Conservation (phyloP, 2,329 filamentous ascomycete genomes). For the Aureobasidium sp. region DNA sequence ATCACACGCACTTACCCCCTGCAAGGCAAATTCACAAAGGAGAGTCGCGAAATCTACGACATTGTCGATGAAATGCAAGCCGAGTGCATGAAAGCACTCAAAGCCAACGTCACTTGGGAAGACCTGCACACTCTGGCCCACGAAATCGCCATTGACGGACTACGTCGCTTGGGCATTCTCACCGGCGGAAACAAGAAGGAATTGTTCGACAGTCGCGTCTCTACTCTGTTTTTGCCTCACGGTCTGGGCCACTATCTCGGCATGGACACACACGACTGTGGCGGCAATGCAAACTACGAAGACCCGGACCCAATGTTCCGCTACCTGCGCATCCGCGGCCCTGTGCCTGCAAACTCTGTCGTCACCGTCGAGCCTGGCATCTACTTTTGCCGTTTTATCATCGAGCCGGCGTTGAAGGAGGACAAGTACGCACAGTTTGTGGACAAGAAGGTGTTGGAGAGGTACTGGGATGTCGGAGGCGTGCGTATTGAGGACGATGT, state of each 20-base stretch:
- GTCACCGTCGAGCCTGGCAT: slow-evolving; percentile 92
- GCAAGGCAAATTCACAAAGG: slow-evolving; percentile 59
- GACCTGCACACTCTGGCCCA: slow-evolving; percentile 76
- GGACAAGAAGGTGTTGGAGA: slow-evolving; percentile 56
- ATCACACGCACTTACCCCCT: slow-evolving; percentile 86
- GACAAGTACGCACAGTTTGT: slow-evolving; percentile 58
- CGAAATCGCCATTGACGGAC: slow-evolving; percentile 70
- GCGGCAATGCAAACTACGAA: slow-evolving; percentile 42
- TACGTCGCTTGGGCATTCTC: slow-evolving; percentile 69
- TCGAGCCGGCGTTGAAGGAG: slow-evolving; percentile 61
- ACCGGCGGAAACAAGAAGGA: slow-evolving; percentile 51
- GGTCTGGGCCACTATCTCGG: slow-evolving; percentile 46
- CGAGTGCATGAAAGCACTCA: slow-evolving; percentile 65
- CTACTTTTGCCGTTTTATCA: slow-evolving; percentile 68
- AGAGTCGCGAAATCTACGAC: slow-evolving; percentile 53
- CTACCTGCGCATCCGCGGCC: slow-evolving; percentile 74
- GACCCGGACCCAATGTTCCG: slow-evolving; percentile 80
- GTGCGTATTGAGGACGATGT: slow-evolving; percentile 89
- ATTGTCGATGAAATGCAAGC: slow-evolving; percentile 84
- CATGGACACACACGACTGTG: slow-evolving; percentile 47
- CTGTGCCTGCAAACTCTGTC: slow-evolving; percentile 69
- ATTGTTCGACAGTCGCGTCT: slow-evolving; percentile 39
- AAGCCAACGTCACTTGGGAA: slow-evolving; percentile 71
- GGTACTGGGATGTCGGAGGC: slow-evolving; percentile 74
- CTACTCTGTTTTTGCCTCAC: slow-evolving; percentile 46